These are phyloP conservation scores for Kandelia obovata DNA, from an alignment of 345 rosid genomes.

Conservation along the genomic window DNA sequence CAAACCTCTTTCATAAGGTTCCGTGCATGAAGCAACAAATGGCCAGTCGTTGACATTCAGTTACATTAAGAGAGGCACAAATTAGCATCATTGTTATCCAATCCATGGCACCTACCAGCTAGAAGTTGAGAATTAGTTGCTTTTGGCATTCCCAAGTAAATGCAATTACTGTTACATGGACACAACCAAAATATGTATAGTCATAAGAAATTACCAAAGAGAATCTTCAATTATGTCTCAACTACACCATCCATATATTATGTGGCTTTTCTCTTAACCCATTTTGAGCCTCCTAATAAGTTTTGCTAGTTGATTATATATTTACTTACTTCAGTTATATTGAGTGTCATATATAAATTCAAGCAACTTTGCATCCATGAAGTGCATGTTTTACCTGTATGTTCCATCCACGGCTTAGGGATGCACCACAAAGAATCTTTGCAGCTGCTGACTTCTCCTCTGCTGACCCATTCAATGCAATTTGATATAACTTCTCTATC, in stretches of 20 bases:
- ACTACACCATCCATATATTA: background rate
- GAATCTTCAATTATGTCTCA: background rate
- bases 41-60: no score
- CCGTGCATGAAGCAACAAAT: background rate
- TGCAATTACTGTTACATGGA: no score
- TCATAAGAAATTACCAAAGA: no score
- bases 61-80: no score
- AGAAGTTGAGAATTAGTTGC: no score
- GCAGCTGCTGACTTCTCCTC: conserved; percentile 60
- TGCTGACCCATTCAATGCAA: conserved; percentile 49
- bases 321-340: no score
- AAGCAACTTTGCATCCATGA: conserved; percentile 3
- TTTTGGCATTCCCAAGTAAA: no score
- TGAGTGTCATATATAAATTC: background rate
- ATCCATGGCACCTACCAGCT: no score
- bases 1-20: background rate
- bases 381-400: conserved; percentile 47
- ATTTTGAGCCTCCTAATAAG: no score
- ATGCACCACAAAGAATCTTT: conserved; percentile 63
- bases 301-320: no score
- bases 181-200: no score
- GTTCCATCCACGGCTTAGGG: conserved; percentile 63
- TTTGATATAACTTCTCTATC: conserved; percentile 52
- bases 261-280: background rate
- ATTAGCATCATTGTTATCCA: no score